Conservation (phyloP, 2,329 filamentous ascomycete species). For the Alternaria consortialis region DNA sequence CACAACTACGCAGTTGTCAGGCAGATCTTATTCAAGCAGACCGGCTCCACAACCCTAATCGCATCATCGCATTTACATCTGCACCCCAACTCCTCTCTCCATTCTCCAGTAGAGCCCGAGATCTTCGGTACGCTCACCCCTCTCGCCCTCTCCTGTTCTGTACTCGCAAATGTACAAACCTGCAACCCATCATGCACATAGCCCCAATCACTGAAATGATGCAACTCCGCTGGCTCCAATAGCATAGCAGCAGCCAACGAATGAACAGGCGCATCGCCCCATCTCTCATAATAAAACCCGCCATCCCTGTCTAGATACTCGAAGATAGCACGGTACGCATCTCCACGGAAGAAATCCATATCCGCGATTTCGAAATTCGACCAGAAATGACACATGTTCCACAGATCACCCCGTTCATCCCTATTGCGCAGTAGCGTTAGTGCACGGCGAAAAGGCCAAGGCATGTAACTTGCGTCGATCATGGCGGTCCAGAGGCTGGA, state of each 20-base stretch:
- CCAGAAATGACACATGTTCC: slow-evolving; percentile 98
- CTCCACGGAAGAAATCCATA: slow-evolving; percentile 87
- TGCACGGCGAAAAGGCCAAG: slow-evolving; percentile 25
- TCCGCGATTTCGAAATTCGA: slow-evolving; percentile 96
- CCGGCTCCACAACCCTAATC: slow-evolving; percentile 9
- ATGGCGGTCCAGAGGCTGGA: slow-evolving; percentile 27
- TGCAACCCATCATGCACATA: slow-evolving; percentile 67
- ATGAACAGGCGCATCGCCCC: slow-evolving; percentile 96
- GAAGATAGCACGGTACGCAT: slow-evolving; percentile 91
- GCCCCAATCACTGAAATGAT: slow-evolving; percentile 97
- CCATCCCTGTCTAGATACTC: slow-evolving; percentile 68
- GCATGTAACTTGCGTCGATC: slow-evolving; percentile 21
- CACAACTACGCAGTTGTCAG: neutral
- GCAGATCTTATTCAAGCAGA: slow-evolving; percentile 11
- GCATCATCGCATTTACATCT: slow-evolving; percentile 13
- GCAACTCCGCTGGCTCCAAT: slow-evolving; percentile 83
- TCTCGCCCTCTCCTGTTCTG: slow-evolving; percentile 7
- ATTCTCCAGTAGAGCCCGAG: neutral
- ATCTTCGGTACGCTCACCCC: slow-evolving; percentile 7
- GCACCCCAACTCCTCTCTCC: slow-evolving; percentile 3
- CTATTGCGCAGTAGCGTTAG: slow-evolving; percentile 56
- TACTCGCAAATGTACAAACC: slow-evolving; percentile 17
- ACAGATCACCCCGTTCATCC: slow-evolving; percentile 81
- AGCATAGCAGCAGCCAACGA: slow-evolving; percentile 89
- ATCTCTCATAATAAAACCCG: slow-evolving; percentile 52